Base-by-base conservation (phyloP, 805 yeast species). In the Pichia gijzeniarum region DNA sequence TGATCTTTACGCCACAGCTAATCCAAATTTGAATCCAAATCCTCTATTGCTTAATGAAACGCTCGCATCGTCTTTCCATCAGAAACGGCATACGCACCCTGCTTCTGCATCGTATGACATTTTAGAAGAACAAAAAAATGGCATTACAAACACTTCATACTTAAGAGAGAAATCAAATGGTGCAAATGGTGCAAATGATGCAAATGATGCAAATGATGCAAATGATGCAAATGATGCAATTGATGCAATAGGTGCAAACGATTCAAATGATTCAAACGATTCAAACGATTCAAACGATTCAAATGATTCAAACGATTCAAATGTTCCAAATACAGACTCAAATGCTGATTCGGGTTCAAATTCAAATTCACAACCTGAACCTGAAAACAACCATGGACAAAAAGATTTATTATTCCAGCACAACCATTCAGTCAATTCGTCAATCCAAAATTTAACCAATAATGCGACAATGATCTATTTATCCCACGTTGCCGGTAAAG, bases 401-500 rank as follows among this genome's bases (percentile, higher is more conserved):
- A 6, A 25, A 25, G 6, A 7, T 10, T 6, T 25, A 6, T 25
- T 25, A 25, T 25, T 25, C 28, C 6, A 25, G 28, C 28, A n/a
- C n/a, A 25, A 25, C 28, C 10, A 25, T 25, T 36, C 47, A 7
- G 35, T 36, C 1, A 20, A 44, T 21, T 38, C 42, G 8, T 41
- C 50, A n/a, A 44, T 47, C 10, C 52, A 50, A 28, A 45, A 43
- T 28, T 43, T 55, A 14, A 54, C 56, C 9, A 51, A 52, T 20
- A 56, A 63, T 40, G 54, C 85, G 7, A 86, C 91, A 0, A 65
- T 85, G 50, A 82, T 78, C 25, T 85, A 80, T 58, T 60, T 85
- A 19, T 91, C 93, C 5, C 80, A 80, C 52, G 86, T 89, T 0
- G 93, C 91, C 1, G 91, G 89, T 0, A 75, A 82, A 10, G 80